Conservation (phyloP, 1,284 basidiomycete species). For the Tausonia pullulans region DNA sequence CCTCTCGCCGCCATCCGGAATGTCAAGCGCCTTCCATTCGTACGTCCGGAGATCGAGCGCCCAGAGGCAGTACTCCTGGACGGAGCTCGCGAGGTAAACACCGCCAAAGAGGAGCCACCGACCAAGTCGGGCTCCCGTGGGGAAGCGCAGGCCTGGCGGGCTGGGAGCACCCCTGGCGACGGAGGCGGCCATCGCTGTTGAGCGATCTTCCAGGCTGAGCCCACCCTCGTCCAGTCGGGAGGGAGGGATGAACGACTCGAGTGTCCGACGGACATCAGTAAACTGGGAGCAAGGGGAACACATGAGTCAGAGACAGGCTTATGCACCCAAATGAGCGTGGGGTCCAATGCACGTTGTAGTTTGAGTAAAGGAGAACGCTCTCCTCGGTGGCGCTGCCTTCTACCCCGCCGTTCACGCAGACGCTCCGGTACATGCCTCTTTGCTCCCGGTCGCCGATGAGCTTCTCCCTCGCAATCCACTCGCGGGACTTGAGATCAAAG, state of each 20-base stretch:
- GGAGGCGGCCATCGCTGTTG: conserved; percentile 44
- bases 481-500: conserved; percentile 57
- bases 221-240: conserved; percentile 48
- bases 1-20: conserved; percentile 18
- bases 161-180: neutral
- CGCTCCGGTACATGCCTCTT: conserved; percentile 40
- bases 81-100: conserved; percentile 78
- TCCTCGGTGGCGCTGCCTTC: conserved; percentile 31
- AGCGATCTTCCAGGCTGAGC: conserved; percentile 59
- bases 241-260: conserved; percentile 69
- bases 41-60: conserved; percentile 66
- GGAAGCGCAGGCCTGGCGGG: conserved; percentile 86
- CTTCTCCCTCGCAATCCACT: conserved; percentile 65
- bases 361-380: conserved; percentile 67
- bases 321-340: neutral
- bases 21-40: conserved; percentile 71
- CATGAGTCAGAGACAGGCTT: conserved; percentile 24
- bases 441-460: neutral
- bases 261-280: conserved; percentile 83
- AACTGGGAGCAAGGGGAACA: conserved; percentile 48
- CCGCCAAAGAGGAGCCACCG: conserved; percentile 78
- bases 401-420: conserved; percentile 36
- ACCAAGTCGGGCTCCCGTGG: conserved; percentile 78
- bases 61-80: conserved; percentile 70
- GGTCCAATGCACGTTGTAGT: conserved; percentile 60